Conservation (phyloP, 306 rosid genomes). For the Ormosia emarginata region DNA sequence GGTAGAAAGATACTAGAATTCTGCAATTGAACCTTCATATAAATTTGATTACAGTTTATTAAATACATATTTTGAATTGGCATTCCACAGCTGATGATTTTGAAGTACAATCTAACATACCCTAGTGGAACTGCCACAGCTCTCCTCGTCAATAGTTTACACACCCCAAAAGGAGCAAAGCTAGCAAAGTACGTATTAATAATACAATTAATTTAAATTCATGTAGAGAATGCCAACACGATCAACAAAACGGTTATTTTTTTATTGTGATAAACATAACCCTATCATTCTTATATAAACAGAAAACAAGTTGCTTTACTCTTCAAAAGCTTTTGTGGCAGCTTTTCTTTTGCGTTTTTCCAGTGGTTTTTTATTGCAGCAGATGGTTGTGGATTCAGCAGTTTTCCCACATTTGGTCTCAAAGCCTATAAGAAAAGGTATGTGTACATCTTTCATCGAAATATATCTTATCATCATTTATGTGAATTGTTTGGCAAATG, state of each 20-base stretch:
- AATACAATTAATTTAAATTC: not conserved
- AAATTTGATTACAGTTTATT: not conserved
- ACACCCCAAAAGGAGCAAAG: slow-evolving; percentile 81
- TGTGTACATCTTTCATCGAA: not conserved
- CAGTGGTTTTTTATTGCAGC: slow-evolving; percentile 70
- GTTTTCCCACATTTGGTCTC: slow-evolving; percentile 74
- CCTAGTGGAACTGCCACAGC: slow-evolving; percentile 96
- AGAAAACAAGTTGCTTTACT: slow-evolving; percentile 68
- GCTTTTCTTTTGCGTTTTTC: slow-evolving; percentile 56
- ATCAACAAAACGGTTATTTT: not conserved
- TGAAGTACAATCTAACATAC: slow-evolving; percentile 67
- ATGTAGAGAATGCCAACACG: not conserved
- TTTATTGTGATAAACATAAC: not conserved
- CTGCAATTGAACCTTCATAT: not conserved
- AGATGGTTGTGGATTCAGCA: slow-evolving; percentile 61
- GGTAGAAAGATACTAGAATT: not conserved
- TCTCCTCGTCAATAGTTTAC: slow-evolving; percentile 68
- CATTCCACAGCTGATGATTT: slow-evolving; percentile 53
- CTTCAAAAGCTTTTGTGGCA: slow-evolving; percentile 58
- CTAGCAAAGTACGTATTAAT: slow-evolving; percentile 52
- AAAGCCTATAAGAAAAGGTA: slow-evolving; percentile 50
- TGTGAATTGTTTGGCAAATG: not conserved
- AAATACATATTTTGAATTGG: not conserved
- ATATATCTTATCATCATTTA: not conserved
- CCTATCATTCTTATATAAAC: not conserved